Evolutionary conservation across 371 early-diverging fungal species (phyloP).

Genomic region (Conidiobolus incongruus): DNA sequence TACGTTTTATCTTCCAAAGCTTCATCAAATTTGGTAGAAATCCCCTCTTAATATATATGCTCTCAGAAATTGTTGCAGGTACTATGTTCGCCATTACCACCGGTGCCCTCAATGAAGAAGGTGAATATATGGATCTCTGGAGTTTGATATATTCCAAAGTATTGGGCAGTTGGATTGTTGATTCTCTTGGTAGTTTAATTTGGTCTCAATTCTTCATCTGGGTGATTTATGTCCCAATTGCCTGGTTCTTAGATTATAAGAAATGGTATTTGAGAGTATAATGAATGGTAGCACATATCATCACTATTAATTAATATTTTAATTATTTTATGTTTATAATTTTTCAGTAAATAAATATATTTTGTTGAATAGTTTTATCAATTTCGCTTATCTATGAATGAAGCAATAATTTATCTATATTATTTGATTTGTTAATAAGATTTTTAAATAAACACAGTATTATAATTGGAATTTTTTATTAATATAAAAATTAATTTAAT

Average conservation of each 20-base stretch:
- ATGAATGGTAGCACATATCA: no score
- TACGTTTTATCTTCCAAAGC: constrained; percentile 9
- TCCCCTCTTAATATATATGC: constrained; percentile 5
- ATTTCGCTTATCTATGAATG: no score
- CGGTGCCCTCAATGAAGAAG: not conserved
- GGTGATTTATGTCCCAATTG: constrained; percentile 1
- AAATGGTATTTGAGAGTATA: constrained; percentile 1
- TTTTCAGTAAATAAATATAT: no score
- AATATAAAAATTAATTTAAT: no score
- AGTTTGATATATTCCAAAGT: not conserved
- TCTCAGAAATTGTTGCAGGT: constrained; percentile 6
- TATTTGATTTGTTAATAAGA: no score
- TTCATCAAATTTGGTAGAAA: constrained; percentile 7
- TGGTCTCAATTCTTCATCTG: constrained; percentile 1
- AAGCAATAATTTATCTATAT: no score
- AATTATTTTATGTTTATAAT: no score
- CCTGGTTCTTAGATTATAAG: constrained; percentile 3
- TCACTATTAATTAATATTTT: no score
- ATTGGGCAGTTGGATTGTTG: not conserved
- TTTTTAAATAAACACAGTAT: no score
- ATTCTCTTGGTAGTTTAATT: not conserved
- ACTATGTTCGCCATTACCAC: constrained; percentile 1
- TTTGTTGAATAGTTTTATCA: no score
- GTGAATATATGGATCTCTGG: not conserved
- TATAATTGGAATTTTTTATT: no score